These are phyloP conservation scores for Fusarium sterilihyphosum DNA, from an alignment of 2,329 filamentous ascomycete species.

Conservation along the genomic window DNA sequence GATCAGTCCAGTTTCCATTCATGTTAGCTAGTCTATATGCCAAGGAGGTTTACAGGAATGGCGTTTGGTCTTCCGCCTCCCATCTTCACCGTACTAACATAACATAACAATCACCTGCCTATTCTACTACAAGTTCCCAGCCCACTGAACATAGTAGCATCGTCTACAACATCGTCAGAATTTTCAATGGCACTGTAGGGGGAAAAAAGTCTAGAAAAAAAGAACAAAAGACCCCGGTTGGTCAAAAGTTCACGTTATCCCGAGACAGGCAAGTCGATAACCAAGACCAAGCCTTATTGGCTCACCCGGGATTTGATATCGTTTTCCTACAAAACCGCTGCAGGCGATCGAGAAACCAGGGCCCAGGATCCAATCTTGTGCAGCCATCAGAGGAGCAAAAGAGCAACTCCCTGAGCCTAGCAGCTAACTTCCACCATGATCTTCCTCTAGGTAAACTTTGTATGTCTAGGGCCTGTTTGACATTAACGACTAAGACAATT, in stretches of 20 bases:
- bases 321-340: conserved; percentile 27
- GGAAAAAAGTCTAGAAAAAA: conserved; percentile 10
- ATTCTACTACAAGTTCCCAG: not conserved
- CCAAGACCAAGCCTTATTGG: conserved; percentile 17
- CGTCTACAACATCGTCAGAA: not conserved
- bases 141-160: not conserved
- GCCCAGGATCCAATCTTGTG: conserved; percentile 23
- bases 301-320: conserved; percentile 16
- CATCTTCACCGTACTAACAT: not conserved
- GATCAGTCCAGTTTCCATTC: not conserved
- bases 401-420: not conserved
- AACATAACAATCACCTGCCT: not conserved
- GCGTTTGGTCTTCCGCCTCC: not conserved
- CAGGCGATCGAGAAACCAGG: conserved; percentile 32
- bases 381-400: conserved; percentile 7
- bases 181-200: conserved; percentile 12
- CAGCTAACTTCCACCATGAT: not conserved
- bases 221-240: conserved; percentile 23
- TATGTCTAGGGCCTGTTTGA: not conserved
- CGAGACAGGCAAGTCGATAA: conserved; percentile 37
- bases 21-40: conserved; percentile 1
- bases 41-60: not conserved
- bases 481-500: not conserved
- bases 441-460: not conserved
- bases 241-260: conserved; percentile 23